Percentiles rank a stretch among this genome's conserved stretches.
Evolutionary conservation across 2,329 filamentous ascomycete species (phyloP).

Genomic region (Xenoacremonium recifei): DNA sequence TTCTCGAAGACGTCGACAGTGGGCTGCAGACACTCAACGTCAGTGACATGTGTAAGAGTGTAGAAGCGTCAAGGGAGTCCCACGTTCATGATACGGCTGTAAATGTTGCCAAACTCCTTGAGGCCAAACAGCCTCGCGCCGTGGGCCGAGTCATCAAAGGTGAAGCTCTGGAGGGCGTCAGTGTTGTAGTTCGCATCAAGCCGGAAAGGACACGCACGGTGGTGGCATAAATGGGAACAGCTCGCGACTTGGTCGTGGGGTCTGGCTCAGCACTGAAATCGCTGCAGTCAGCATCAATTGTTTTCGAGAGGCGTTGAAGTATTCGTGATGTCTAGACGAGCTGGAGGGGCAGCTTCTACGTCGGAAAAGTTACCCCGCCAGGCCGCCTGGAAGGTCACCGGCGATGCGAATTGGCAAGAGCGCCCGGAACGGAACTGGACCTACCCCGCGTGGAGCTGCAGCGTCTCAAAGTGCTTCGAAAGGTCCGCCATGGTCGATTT

Average conservation of each 20-base stretch:
- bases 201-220: conserved; percentile 59
- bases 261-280: conserved; percentile 71
- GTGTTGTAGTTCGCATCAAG: too few species aligned
- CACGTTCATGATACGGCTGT: conserved; percentile 94
- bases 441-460: conserved; percentile 83
- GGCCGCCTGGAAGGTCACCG: conserved; percentile 4
- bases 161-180: conserved; percentile 62
- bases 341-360: neutral
- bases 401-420: neutral
- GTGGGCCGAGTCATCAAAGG: conserved; percentile 95
- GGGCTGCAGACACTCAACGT: conserved; percentile 52
- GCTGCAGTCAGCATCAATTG: conserved; percentile 12
- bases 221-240: conserved; percentile 93
- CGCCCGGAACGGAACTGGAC: conserved; percentile 18
- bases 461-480: conserved; percentile 73
- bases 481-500: conserved; percentile 42
- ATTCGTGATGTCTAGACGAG: neutral
- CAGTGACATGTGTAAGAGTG: too few species aligned
- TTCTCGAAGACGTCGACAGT: conserved; percentile 97
- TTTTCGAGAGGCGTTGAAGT: neutral
- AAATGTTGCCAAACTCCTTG: conserved; percentile 97
- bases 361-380: conserved; percentile 14
- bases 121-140: conserved; percentile 93
- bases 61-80: too few species aligned
- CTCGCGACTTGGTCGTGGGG: conserved; percentile 77